Conservation (phyloP, 495 filamentous ascomycete species). For the Penicillium odoratum region DNA sequence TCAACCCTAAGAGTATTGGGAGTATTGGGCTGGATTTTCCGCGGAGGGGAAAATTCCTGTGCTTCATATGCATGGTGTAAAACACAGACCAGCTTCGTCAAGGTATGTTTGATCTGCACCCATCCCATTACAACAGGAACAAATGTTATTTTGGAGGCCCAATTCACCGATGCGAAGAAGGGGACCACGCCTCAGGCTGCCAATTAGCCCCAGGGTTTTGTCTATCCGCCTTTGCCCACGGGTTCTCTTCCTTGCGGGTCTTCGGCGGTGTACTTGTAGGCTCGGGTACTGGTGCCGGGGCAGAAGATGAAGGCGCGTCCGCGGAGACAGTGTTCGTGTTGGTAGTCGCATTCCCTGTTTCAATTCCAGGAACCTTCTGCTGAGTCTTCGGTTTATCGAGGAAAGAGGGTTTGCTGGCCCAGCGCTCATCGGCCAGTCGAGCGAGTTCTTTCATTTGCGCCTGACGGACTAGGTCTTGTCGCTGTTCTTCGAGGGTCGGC, state of each 20-base stretch:
- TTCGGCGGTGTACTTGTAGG: conserved; percentile 18
- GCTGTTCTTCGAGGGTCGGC: conserved; percentile 75
- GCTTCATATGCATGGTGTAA: background rate
- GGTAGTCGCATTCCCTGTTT: conserved; percentile 19
- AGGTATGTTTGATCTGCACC: background rate
- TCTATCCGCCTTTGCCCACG: conserved; percentile 56
- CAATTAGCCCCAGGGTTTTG: conserved; percentile 65
- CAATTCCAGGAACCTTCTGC: conserved; percentile 41
- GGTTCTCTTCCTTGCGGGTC: conserved; percentile 46
- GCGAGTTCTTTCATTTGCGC: conserved; percentile 71
- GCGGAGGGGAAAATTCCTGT: background rate
- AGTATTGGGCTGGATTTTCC: background rate
- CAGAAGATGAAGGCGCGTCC: background rate
- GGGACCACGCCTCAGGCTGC: conserved; percentile 76
- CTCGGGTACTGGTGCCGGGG: conserved; percentile 8
- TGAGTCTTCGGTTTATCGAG: conserved; percentile 56
- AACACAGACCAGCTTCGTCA: background rate
- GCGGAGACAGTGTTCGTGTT: background rate
- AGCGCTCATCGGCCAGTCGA: conserved; percentile 77
- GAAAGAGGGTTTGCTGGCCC: conserved; percentile 72
- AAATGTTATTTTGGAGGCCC: background rate
- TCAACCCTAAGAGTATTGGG: background rate
- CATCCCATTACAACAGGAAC: background rate
- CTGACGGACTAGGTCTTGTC: conserved; percentile 65
- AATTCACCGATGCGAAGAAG: conserved; percentile 33